Evolutionary conservation across 2,329 filamentous ascomycete species (phyloP).

Genomic region (Ceratocystis harringtonii): DNA sequence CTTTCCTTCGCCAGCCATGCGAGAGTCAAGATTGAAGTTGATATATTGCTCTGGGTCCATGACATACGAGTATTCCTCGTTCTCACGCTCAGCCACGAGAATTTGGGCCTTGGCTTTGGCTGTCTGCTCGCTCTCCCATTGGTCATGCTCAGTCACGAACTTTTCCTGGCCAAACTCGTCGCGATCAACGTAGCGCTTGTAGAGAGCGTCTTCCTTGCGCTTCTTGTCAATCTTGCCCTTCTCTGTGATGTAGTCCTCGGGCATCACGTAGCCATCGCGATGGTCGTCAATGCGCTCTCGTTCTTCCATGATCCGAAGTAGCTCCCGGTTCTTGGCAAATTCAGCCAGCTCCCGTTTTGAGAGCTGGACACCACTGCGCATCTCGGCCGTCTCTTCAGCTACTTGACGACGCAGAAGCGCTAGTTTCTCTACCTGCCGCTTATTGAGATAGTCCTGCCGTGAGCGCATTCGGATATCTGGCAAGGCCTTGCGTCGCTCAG

Average conservation of each 20-base stretch:
- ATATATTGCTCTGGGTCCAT: conserved; percentile 82
- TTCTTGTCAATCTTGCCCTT: conserved; percentile 78
- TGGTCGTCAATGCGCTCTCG: conserved; percentile 79
- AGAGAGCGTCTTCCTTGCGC: conserved; percentile 78
- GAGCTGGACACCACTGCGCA: conserved; percentile 59
- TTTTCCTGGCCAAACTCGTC: conserved; percentile 80
- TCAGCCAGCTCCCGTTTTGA: conserved; percentile 70
- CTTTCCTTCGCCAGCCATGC: conserved; percentile 55
- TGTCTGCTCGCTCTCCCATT: conserved; percentile 87
- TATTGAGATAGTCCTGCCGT: conserved; percentile 83
- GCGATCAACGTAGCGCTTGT: conserved; percentile 75
- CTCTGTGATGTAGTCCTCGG: conserved; percentile 88
- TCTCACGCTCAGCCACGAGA: conserved; percentile 55
- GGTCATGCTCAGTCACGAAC: conserved; percentile 84
- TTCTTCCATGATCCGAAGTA: conserved; percentile 69
- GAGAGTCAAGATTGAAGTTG: conserved; percentile 64
- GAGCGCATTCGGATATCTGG: conserved; percentile 70
- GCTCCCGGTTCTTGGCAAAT: conserved; percentile 76
- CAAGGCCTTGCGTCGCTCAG: conserved; percentile 54
- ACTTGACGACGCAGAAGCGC: conserved; percentile 83
- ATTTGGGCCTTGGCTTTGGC: conserved; percentile 81
- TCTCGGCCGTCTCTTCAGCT: conserved; percentile 68
- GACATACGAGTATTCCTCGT: conserved; percentile 74
- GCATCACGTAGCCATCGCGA: conserved; percentile 80
- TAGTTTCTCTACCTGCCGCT: conserved; percentile 73